Conservation (phyloP, 2,329 filamentous ascomycete genomes). For the Annulohypoxylon truncatum region DNA sequence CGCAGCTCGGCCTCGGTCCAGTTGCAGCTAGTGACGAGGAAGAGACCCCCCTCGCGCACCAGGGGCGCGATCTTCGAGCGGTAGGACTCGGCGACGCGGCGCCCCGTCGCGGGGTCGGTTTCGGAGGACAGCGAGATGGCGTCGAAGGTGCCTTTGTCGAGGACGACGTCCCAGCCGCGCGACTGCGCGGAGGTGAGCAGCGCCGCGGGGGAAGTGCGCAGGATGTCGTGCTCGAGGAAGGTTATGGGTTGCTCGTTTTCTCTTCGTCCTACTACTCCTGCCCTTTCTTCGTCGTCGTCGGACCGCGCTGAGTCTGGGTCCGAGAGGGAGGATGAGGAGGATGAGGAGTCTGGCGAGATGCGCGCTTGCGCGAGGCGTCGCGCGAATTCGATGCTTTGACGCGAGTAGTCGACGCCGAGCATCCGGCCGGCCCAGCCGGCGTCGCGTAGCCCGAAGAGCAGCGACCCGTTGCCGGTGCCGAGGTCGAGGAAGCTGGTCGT, state of each 20-base stretch:
- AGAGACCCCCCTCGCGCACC: slow-evolving; percentile 75
- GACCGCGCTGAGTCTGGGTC: not conserved
- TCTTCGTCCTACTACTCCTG: too few species aligned
- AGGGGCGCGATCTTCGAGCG: slow-evolving; percentile 73
- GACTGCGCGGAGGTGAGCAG: slow-evolving; percentile 49
- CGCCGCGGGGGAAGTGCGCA: slow-evolving; percentile 56
- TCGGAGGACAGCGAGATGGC: slow-evolving; percentile 82
- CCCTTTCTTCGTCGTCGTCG: slow-evolving; percentile 34
- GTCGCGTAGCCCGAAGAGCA: slow-evolving; percentile 83
- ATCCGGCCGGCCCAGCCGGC: slow-evolving; percentile 73
- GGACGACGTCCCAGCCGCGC: slow-evolving; percentile 83
- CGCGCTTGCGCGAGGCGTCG: slow-evolving; percentile 65
- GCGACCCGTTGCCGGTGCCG: slow-evolving; percentile 92
- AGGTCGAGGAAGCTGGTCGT: slow-evolving; percentile 74
- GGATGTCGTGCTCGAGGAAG: slow-evolving; percentile 72
- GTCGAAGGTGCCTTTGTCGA: slow-evolving; percentile 99
- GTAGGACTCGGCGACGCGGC: slow-evolving; percentile 80
- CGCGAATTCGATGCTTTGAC: slow-evolving; percentile 79
- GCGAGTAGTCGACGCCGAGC: slow-evolving; percentile 86
- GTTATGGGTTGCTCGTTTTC: slow-evolving; percentile 46
- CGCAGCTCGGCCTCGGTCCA: slow-evolving; percentile 93
- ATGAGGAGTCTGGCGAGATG: slow-evolving; percentile 17
- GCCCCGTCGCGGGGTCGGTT: slow-evolving; percentile 59
- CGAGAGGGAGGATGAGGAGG: too few species aligned
- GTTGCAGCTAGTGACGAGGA: slow-evolving; percentile 95